Base-by-base conservation (phyloP, 805 yeast genomes). In the Candida qinlingensis region DNA sequence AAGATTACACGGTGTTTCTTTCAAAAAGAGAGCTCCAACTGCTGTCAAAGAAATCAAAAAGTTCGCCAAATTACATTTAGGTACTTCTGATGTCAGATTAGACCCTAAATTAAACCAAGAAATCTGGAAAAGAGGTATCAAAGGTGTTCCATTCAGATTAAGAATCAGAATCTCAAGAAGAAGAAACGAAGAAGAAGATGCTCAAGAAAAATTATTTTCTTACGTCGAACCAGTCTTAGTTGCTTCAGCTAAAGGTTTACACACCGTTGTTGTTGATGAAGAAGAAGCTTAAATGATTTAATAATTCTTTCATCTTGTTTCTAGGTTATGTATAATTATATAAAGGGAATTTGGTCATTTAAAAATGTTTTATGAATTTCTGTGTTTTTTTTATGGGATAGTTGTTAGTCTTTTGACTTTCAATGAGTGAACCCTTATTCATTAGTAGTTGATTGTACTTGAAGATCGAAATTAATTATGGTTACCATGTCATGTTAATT, bases 151-250 rank as follows among this genome's bases (percentile, higher is more conserved):
- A 74, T 80, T 79, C 89, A 91, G 97, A 85, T 74, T 94, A 77
- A 91, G 99, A 83, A 83, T 94, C 74, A 91, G 97, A 82, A 91
- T 94, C 79, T 90, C 98, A 59, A 87, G 96, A 85, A 94, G 86
- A 91, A 89, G 98, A 83, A 94, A 94, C 83, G 97, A 94, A 77
- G 99, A 94, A 82, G 99, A 94, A 83, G 92, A 89, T 73, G 97
- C 99, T 70, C 86, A 85, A 84, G 91, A 89, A 80, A 89, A 91
- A 75, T 84, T 94, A 75, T 94, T 88, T 83, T 90, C 98, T 64
- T 91, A 81, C 77, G 99, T 94, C 70, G 98, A 94, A 83, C 92
- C 95, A 70, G 96, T 94, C 73, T 76, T 79, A 70, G 97, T 94
- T 69, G 86, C 97, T 71, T 72, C 95, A 61, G 83, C 88, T 77